A percentile compares a stretch with the other conserved stretches of the same genome.
These are phyloP conservation scores for Lithospermum erythrorhizon DNA, from an alignment of 257 asterid genomes.

Conservation along the genomic window DNA sequence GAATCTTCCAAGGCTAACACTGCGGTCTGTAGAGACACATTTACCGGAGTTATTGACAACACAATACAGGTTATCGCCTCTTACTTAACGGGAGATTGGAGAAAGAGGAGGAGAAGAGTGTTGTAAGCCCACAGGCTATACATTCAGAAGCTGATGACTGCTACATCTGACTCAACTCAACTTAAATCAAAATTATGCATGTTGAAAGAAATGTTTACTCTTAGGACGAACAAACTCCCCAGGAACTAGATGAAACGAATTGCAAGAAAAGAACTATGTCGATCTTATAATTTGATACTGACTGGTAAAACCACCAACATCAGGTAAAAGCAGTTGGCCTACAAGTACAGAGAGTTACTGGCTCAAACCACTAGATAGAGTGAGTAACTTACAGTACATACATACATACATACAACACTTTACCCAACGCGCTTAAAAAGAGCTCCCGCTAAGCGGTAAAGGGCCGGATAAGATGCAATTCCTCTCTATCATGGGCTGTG, in stretches of 20 bases:
- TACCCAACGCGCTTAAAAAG: too few species aligned
- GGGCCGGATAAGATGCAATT: too few species aligned
- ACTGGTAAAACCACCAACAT: too few species aligned
- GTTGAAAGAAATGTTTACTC: neutral
- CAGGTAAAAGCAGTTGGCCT: neutral
- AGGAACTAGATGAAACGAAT: neutral
- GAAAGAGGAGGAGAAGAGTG: neutral
- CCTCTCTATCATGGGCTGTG: too few species aligned
- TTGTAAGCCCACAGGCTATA: neutral
- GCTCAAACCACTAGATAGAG: neutral
- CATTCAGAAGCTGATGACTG: neutral
- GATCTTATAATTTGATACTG: neutral
- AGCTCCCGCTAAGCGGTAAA: too few species aligned
- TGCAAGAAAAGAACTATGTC: neutral
- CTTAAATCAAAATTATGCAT: neutral
- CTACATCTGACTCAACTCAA: neutral
- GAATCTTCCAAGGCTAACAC: constrained; percentile 87
- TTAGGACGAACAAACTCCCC: neutral
- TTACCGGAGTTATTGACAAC: constrained; percentile 2
- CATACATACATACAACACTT: too few species aligned
- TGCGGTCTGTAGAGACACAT: constrained; percentile 42
- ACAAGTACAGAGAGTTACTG: neutral
- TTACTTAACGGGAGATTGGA: neutral
- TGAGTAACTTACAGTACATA: neutral
- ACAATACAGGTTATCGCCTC: neutral